Evolutionary conservation across 352 stramenopile genomes (phyloP), one percentile per base, ranked within the genome.

Genomic region (Phytophthora megakarya): DNA sequence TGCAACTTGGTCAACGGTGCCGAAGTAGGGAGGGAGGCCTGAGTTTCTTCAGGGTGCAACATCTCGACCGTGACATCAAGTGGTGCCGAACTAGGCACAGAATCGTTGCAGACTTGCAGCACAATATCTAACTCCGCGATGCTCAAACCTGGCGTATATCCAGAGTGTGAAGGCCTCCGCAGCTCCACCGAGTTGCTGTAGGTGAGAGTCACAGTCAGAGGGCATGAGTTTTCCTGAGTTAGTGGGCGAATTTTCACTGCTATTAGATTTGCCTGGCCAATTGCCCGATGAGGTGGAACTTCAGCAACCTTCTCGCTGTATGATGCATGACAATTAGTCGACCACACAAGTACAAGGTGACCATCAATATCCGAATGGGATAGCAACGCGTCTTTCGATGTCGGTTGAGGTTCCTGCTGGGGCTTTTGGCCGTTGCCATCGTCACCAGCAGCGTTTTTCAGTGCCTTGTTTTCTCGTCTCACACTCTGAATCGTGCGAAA

Each of bases 401-500:
- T 92, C 2, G 85, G 84, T 40, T 93, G 85, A 11, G 79, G 73
- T 21, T 75, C 66, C 23, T 67, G 63, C 15, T 65, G 61, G 23
- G 63, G 38, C 12, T 59, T 73, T 16, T 61, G 56, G 21, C 56
- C 56, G 23, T 47, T 73, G 32, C 23, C 26, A 22, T 70, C 61
- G 33, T 70, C 65, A 47, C 46, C 44, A 19, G 56, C 26, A 33
- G 57, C 56, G 54, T 32, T 75, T 55, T 89, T 90, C 25, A 89
- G 38, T 8, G 86, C 81, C 65, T 94, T 94, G 73, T 95, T 95
- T 57, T 92, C 83, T 43, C 87, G 80, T 35, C 87, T 75, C 21
- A 95, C 87, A 61, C 87, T 95, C 62, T 95, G 87, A 60, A 95
- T 95, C 9, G 87, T 91, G 11, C 87, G 85, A 8, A 95, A 84